Conservation (phyloP, 192 early-diverging fungal species). For the Entomortierella chlamydospora region DNA sequence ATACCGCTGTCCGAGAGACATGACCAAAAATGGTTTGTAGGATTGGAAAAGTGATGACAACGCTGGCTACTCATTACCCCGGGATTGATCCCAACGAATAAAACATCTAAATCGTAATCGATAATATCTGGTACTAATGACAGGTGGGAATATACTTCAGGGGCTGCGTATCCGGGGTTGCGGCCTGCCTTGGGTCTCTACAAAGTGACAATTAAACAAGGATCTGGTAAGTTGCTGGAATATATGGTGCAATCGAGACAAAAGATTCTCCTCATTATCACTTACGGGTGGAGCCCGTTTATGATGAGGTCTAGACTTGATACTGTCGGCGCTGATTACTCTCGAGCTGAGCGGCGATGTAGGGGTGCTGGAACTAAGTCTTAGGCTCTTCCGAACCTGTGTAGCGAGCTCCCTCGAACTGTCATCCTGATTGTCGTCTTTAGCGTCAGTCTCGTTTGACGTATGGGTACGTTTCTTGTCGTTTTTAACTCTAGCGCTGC, state of each 20-base stretch:
- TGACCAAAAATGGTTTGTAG: conserved; percentile 80
- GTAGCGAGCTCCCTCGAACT: conserved; percentile 5
- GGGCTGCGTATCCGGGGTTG: conserved; percentile 25
- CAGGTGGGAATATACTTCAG: conserved; percentile 37
- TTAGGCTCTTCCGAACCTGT: conserved; percentile 33
- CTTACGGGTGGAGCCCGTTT: neutral
- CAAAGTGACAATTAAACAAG: neutral
- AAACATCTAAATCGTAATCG: conserved; percentile 62
- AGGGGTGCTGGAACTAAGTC: conserved; percentile 3
- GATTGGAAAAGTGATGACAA: conserved; percentile 77
- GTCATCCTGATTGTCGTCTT: neutral
- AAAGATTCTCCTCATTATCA: neutral
- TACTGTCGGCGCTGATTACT: conserved; percentile 28
- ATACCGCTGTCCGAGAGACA: conserved; percentile 71
- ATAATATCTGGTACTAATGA: conserved; percentile 56
- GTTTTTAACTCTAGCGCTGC: neutral
- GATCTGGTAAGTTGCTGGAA: too few relatives aligned
- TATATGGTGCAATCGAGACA: neutral
- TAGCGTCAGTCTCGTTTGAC: neutral
- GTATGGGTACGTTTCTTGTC: conserved; percentile 21
- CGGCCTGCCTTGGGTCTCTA: conserved; percentile 16
- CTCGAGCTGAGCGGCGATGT: conserved; percentile 14
- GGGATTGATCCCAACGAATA: conserved; percentile 84
- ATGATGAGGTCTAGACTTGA: conserved; percentile 38
- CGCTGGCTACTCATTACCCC: conserved; percentile 67